These are phyloP conservation scores for Penstemon eatonii DNA, from an alignment of 257 asterid genomes.

Conservation along the genomic window DNA sequence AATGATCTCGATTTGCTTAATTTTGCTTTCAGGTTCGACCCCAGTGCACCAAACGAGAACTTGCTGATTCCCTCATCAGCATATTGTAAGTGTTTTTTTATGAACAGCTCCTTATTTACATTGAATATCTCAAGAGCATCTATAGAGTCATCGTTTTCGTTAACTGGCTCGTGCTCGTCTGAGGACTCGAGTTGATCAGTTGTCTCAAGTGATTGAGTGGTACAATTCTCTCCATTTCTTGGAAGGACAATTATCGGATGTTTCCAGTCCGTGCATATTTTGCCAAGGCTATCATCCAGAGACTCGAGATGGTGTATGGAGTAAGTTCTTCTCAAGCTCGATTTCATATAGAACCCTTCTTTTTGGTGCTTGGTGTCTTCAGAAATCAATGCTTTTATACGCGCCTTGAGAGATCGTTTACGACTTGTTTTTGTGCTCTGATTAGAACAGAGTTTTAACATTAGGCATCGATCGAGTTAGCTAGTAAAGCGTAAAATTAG, in stretches of 20 bases:
- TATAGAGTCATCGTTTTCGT: neutral
- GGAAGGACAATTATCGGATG: constrained; percentile 43
- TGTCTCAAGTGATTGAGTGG: constrained; percentile 25
- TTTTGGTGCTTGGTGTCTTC: constrained; percentile 30
- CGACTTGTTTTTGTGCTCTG: constrained; percentile 35
- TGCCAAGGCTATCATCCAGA: constrained; percentile 32
- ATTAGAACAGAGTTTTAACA: constrained; percentile 16
- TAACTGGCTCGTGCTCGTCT: constrained; percentile 9
- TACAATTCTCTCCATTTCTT: constrained; percentile 23
- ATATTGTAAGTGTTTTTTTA: constrained; percentile 33
- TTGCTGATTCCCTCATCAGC: constrained; percentile 36
- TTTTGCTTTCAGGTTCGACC: constrained; percentile 32
- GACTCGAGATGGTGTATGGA: constrained; percentile 68
- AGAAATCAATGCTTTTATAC: constrained; percentile 52
- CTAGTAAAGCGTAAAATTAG: neutral
- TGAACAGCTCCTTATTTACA: constrained; percentile 51
- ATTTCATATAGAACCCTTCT: constrained; percentile 29
- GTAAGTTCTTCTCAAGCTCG: constrained; percentile 49
- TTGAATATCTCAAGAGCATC: constrained; percentile 49
- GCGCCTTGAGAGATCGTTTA: constrained; percentile 57
- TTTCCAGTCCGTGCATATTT: constrained; percentile 43
- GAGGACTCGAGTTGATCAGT: constrained; percentile 3
- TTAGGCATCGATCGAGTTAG: neutral
- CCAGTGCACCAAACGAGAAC: constrained; percentile 34
- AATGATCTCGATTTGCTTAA: constrained; percentile 69